These are phyloP conservation scores for Nemania diffusa DNA, from an alignment of 2,329 filamentous ascomycete genomes.

Conservation along the genomic window DNA sequence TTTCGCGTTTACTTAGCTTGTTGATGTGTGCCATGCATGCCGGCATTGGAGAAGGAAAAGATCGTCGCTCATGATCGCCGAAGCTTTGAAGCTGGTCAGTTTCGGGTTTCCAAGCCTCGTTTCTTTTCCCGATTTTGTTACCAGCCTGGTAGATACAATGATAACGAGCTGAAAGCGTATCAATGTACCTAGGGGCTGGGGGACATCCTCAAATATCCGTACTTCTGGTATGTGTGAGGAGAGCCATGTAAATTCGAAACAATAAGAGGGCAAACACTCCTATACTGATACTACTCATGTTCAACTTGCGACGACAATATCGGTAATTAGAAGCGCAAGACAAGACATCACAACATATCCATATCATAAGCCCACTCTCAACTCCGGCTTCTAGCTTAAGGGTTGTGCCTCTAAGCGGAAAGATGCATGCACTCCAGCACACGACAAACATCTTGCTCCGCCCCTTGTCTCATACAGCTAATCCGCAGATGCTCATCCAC, in stretches of 20 bases:
- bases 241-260: neutral
- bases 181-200: neutral
- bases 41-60: constrained; percentile 9
- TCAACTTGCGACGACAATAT: neutral
- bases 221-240: too few species aligned
- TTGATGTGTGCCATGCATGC: too few species aligned
- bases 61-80: constrained; percentile 12
- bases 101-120: constrained; percentile 18
- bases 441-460: constrained; percentile 22
- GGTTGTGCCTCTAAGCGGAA: constrained; percentile 22
- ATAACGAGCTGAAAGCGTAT: neutral
- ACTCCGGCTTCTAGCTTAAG: constrained; percentile 9
- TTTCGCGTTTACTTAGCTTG: neutral
- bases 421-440: constrained; percentile 24
- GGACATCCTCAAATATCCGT: too few species aligned
- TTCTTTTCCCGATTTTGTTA: constrained; percentile 23
- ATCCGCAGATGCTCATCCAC: constrained; percentile 13
- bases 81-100: neutral
- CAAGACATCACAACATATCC: constrained; percentile 7
- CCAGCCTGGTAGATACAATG: neutral
- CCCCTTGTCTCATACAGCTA: constrained; percentile 11
- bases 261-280: neutral
- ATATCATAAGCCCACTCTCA: constrained; percentile 8
- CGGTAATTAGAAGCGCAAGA: neutral
- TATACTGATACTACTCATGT: neutral